Evolutionary conservation across 2,329 filamentous ascomycete species (phyloP), one percentile per base, ranked within the genome.

Genomic region (Verticillium dahliae): DNA sequence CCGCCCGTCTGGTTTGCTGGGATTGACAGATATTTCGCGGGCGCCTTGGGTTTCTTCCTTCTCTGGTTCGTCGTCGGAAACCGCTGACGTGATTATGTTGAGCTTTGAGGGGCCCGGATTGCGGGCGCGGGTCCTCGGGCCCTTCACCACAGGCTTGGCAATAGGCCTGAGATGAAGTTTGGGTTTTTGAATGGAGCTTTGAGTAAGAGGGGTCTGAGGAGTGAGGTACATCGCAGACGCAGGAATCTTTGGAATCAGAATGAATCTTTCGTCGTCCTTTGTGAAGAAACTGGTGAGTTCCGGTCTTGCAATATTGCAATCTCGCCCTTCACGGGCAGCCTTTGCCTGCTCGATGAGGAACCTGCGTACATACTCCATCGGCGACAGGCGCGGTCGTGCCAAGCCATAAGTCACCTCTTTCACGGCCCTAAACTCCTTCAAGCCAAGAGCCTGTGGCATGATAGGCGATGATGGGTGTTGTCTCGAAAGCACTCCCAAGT

Each of bases 311-410:
- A 78, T 65, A 22, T 69, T 66, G 56, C 72, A 74, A 1, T 63
- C 50, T 5, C 67, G 63, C 9, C 63, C 60, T 11, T 74, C 67
- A 22, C 63, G 68, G 15, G 69, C 66, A 13, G 71, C 67, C 14
- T 64, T 61, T 5, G 71, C 68, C 54, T 74, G 70, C 56, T 75
- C 71, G 2, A 78, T 62, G 38, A 75, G 67, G 56, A 73, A 75
- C 6, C 70, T 65, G 7, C 76, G 71, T 9, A 69, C 61, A 57
- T 78, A 78, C 54, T 78, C 76, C 74, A 78, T 76, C 1, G 75
- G 74, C 1, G 75, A 76, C 4, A 78, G 57, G 0, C 74, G 71
- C 0, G 75, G 73, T 22, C 64, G 60, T 4, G 58, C 63, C 22
- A 75, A 22, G 14, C n/a, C 14, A 27, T 45, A 58, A 4, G 11